These are phyloP conservation scores for Alternaria tenuissima DNA, from an alignment of 2,329 filamentous ascomycete genomes.

Conservation along the genomic window DNA sequence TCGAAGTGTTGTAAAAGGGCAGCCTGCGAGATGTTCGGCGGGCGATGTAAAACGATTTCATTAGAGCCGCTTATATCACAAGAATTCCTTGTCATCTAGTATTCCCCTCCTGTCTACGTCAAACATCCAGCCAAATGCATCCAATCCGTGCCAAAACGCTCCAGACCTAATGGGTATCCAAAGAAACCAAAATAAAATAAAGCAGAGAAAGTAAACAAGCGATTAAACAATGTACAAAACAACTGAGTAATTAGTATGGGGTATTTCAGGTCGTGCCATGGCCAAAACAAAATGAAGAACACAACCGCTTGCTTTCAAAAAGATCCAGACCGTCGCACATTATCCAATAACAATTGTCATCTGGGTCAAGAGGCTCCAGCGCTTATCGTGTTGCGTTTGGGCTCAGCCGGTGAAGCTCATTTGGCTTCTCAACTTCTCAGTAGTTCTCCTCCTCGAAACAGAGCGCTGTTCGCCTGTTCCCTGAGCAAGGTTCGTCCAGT, in stretches of 20 bases:
- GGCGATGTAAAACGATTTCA: background rate
- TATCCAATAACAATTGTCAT: background rate
- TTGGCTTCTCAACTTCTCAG: constrained; percentile 26
- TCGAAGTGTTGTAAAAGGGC: background rate
- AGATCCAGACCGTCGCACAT: background rate
- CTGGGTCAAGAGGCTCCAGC: background rate
- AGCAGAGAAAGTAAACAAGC: background rate
- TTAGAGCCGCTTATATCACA: background rate
- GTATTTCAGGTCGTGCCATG: background rate
- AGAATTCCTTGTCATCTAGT: background rate
- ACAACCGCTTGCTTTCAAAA: constrained; percentile 1
- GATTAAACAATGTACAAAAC: constrained; percentile 1
- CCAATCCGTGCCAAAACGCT: background rate
- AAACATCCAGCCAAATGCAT: background rate
- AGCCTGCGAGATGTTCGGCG: background rate
- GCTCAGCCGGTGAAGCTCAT: constrained; percentile 17
- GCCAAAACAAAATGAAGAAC: background rate
- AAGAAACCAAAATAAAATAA: background rate
- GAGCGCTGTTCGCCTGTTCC: constrained; percentile 19
- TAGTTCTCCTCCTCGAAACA: constrained; percentile 24
- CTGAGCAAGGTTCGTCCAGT: constrained; percentile 47
- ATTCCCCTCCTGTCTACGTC: background rate
- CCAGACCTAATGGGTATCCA: constrained; percentile 5
- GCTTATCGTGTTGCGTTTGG: background rate
- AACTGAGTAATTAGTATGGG: background rate